A percentile compares a stretch with the other conserved stretches of the same genome.
phyloP scores from a whole-genome alignment of 768 basidiomycete species.

The Mrakia frigida region DNA sequence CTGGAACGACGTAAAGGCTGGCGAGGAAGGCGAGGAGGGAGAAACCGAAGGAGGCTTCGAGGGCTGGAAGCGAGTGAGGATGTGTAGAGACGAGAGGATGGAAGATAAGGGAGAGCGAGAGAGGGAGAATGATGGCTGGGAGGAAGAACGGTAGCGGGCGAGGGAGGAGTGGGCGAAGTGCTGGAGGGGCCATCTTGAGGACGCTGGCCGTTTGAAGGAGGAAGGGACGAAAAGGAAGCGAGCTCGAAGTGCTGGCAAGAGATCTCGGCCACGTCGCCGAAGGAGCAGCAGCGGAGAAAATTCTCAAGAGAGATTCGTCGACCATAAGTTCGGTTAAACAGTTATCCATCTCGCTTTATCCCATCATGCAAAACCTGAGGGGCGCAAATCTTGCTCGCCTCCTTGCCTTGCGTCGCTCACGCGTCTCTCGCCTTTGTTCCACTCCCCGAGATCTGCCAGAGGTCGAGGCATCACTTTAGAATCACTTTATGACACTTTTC shows the following conservation, averaged over 20 bases:
- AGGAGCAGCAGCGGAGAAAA: no score
- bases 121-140: constrained; percentile 52
- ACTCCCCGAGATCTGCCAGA: no score
- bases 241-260: constrained; percentile 32
- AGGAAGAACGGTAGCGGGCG: not conserved
- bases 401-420: no score
- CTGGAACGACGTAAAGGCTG: constrained; percentile 73
- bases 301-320: no score
- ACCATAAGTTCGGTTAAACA: no score
- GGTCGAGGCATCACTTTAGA: no score
- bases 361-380: no score
- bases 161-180: not conserved
- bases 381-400: no score
- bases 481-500: no score
- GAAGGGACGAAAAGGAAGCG: constrained; percentile 45
- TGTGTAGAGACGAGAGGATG: constrained; percentile 29
- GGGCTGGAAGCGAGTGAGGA: constrained; percentile 39
- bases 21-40: constrained; percentile 74
- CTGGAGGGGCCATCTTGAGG: constrained; percentile 37
- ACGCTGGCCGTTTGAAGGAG: constrained; percentile 3
- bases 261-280: no score
- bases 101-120: constrained; percentile 61
- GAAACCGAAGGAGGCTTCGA: constrained; percentile 77
- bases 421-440: no score
- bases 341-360: no score